A percentile compares a stretch with the other conserved stretches of the same genome.
Conservation (phyloP, 768 basidiomycete species). For the Rhizopogon vinicolor region DNA sequence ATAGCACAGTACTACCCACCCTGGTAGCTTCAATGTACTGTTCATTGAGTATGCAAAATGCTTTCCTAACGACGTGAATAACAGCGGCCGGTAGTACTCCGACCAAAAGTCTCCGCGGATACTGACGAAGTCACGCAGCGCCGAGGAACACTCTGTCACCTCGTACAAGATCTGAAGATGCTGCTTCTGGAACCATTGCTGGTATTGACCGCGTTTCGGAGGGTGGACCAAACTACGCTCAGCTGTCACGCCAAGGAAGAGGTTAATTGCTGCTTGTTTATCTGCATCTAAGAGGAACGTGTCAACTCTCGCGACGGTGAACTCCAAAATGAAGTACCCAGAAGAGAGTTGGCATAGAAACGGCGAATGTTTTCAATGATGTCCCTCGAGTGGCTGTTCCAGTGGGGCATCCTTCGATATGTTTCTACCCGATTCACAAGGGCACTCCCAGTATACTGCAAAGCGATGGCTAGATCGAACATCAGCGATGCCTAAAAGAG, state of each 20-base stretch:
- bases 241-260: constrained; percentile 79
- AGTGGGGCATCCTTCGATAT: constrained; percentile 92
- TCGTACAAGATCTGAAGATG: constrained; percentile 67
- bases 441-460: constrained; percentile 96
- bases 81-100: constrained; percentile 80
- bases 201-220: constrained; percentile 67
- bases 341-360: constrained; percentile 91
- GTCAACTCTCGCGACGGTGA: constrained; percentile 2
- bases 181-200: constrained; percentile 77
- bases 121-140: constrained; percentile 57
- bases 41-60: constrained; percentile 95
- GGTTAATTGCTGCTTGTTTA: constrained; percentile 95
- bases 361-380: constrained; percentile 93
- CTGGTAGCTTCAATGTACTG: constrained; percentile 77
- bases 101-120: constrained; percentile 75
- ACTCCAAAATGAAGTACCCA: constrained; percentile 44
- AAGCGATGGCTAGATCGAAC: constrained; percentile 64
- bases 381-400: constrained; percentile 96
- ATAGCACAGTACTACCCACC: constrained; percentile 38
- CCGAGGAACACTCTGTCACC: constrained; percentile 57
- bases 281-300: constrained; percentile 66
- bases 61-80: constrained; percentile 82
- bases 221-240: constrained; percentile 44
- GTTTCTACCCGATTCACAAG: constrained; percentile 96
- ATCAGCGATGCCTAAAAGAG: background rate